Conservation (phyloP, 169 alveolate genomes). For the Sarcocystis neurona region DNA sequence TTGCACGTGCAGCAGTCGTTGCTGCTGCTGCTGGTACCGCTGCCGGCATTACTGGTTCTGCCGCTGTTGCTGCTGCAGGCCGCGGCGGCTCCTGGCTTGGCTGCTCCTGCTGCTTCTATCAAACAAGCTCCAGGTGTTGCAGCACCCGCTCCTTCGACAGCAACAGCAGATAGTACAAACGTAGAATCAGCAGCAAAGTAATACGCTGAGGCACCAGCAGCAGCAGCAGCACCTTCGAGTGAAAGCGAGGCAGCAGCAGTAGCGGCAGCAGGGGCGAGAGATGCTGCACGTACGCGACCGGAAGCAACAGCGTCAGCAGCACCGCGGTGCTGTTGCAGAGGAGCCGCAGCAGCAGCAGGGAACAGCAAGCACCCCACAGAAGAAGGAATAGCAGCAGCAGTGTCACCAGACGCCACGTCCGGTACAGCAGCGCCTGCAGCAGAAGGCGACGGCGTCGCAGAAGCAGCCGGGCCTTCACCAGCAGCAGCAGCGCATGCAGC, state of each 20-base stretch:
- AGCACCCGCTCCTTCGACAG: conserved; percentile 33
- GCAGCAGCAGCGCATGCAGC: conserved; percentile 36
- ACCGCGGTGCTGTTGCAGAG: too few relatives aligned
- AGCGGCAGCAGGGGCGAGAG: too few relatives aligned
- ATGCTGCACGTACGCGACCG: too few relatives aligned
- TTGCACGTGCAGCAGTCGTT: background rate
- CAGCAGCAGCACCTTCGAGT: conserved; percentile 26
- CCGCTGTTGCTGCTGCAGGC: conserved; percentile 38
- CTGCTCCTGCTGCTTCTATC: background rate
- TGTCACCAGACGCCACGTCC: too few relatives aligned
- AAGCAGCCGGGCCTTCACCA: conserved; percentile 46
- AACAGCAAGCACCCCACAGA: too few relatives aligned
- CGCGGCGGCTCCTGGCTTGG: background rate
- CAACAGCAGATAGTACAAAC: too few relatives aligned
- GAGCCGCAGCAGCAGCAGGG: too few relatives aligned
- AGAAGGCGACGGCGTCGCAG: background rate
- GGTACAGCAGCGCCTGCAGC: background rate
- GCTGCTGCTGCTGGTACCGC: conserved; percentile 19
- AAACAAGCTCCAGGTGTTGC: background rate
- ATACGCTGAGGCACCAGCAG: conserved; percentile 34
- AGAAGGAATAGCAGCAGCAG: too few relatives aligned
- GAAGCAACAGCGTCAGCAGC: too few relatives aligned
- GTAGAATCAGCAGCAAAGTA: too few relatives aligned
- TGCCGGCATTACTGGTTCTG: too few relatives aligned
- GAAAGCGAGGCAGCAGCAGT: too few relatives aligned